Percentiles rank a stretch among this genome's conserved stretches.
Conservation (phyloP, 1,284 basidiomycete genomes). For the Papiliotrema terrestris region DNA sequence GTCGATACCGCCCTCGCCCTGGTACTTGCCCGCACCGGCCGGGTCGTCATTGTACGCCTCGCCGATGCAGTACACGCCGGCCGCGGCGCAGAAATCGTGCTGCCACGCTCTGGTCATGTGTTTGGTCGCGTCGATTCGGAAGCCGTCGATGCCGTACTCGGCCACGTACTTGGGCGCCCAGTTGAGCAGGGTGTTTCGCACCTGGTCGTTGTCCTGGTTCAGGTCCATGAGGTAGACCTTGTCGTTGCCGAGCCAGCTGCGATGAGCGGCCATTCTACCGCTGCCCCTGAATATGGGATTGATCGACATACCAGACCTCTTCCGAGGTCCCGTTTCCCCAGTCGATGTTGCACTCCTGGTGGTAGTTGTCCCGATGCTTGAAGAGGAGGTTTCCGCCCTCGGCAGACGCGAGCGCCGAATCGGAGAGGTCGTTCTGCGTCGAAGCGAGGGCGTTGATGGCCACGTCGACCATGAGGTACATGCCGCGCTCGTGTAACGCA, state of each 20-base stretch:
- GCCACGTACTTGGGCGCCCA: constrained; percentile 62
- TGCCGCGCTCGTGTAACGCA: constrained; percentile 62
- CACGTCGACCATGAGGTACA: constrained; percentile 73
- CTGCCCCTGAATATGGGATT: too few species aligned
- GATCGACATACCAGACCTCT: constrained; percentile 15
- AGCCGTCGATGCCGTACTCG: constrained; percentile 58
- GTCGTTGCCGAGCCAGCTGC: constrained; percentile 62
- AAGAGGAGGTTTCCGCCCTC: constrained; percentile 28
- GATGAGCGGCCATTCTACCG: not conserved
- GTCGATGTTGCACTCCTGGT: constrained; percentile 22
- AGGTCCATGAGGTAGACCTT: constrained; percentile 64
- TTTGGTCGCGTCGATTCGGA: constrained; percentile 72
- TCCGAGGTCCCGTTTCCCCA: constrained; percentile 26
- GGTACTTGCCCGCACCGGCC: constrained; percentile 24
- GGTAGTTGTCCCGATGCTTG: constrained; percentile 27
- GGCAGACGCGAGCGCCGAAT: constrained; percentile 14
- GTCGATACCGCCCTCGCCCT: constrained; percentile 28
- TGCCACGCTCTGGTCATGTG: constrained; percentile 45
- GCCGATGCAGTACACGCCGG: constrained; percentile 75
- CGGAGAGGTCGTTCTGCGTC: constrained; percentile 17
- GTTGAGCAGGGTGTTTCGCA: constrained; percentile 56
- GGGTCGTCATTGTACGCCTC: constrained; percentile 64
- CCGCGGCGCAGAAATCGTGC: constrained; percentile 58
- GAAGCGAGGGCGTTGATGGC: constrained; percentile 69
- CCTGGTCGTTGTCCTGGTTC: constrained; percentile 60